A percentile compares a stretch with the other conserved stretches of the same genome.
These are phyloP conservation scores for Ceratobasidium sp. DNA, from an alignment of 1,284 basidiomycete genomes.

Conservation along the genomic window DNA sequence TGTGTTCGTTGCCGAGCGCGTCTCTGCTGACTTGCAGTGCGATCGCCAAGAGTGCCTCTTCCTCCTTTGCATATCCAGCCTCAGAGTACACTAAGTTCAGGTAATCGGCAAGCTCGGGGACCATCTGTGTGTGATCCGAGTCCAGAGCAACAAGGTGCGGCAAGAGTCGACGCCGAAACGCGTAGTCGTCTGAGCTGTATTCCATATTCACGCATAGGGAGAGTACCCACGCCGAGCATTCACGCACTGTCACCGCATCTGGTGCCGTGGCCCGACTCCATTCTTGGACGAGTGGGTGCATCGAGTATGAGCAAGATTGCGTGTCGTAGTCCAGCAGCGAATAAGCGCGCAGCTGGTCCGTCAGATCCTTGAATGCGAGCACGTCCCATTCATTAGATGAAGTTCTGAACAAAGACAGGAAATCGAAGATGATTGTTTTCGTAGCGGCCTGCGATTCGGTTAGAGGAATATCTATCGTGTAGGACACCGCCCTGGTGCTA, in stretches of 20 bases:
- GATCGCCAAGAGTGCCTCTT: neutral
- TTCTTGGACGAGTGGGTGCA: constrained; percentile 9
- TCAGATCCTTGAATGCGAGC: neutral
- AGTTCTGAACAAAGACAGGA: neutral
- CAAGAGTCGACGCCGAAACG: constrained; percentile 13
- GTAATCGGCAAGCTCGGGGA: neutral
- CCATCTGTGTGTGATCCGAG: neutral
- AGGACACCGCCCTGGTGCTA: no score
- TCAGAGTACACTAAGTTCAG: constrained; percentile 10
- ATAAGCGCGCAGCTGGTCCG: neutral
- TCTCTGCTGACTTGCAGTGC: no score
- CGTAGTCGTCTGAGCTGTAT: constrained; percentile 6
- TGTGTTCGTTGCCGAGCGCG: neutral
- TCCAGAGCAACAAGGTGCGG: constrained; percentile 23
- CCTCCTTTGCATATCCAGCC: neutral
- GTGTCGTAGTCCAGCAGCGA: constrained; percentile 10
- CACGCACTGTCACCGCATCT: no score
- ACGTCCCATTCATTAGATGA: neutral
- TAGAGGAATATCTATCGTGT: no score
- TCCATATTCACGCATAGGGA: constrained; percentile 8
- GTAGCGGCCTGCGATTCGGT: neutral
- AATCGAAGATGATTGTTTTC: neutral
- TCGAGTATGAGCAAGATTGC: neutral
- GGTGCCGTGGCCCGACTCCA: constrained; percentile 5
- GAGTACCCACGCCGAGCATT: constrained; percentile 12